These are phyloP conservation scores for Fragaria vesca DNA, from an alignment of 306 rosid species.

Conservation along the genomic window DNA sequence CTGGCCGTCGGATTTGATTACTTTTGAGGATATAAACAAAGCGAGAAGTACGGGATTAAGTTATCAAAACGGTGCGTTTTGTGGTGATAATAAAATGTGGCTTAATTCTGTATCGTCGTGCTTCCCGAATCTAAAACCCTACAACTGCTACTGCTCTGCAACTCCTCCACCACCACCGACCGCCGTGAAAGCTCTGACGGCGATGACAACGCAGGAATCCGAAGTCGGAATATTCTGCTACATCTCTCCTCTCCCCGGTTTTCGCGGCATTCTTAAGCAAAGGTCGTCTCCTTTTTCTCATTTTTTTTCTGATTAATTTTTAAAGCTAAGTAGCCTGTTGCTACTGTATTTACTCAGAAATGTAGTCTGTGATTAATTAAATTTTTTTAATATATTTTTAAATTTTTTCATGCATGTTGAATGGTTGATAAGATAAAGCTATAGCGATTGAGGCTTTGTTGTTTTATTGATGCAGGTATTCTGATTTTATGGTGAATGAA, in stretches of 20 bases:
- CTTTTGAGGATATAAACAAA: background rate
- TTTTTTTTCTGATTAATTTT: background rate
- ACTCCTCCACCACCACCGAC: conserved; percentile 19
- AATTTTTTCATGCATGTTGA: background rate
- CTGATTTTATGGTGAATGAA: conserved; percentile 92
- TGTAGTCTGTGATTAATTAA: background rate
- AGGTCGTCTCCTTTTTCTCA: conserved; percentile 36
- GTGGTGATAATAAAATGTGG: conserved; percentile 1
- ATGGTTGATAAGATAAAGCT: background rate
- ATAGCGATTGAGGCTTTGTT: background rate
- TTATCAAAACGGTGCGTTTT: conserved; percentile 25
- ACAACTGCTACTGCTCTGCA: conserved; percentile 30
- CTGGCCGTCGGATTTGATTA: background rate
- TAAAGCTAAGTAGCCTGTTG: background rate
- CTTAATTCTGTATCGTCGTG: conserved; percentile 9
- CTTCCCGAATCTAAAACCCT: conserved; percentile 46
- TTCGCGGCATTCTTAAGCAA: conserved; percentile 85
- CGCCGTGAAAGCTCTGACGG: conserved; percentile 20
- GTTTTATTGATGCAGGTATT: conserved; percentile 60
- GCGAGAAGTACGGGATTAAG: background rate
- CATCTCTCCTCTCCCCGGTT: conserved; percentile 84
- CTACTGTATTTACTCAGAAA: background rate
- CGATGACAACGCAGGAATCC: conserved; percentile 51
- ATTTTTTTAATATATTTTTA: background rate
- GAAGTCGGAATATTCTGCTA: conserved; percentile 82